Percentiles rank a stretch among this genome's conserved stretches.
Evolutionary conservation across 768 basidiomycete species (phyloP).

Genomic region (Ephemerocybe angulata): DNA sequence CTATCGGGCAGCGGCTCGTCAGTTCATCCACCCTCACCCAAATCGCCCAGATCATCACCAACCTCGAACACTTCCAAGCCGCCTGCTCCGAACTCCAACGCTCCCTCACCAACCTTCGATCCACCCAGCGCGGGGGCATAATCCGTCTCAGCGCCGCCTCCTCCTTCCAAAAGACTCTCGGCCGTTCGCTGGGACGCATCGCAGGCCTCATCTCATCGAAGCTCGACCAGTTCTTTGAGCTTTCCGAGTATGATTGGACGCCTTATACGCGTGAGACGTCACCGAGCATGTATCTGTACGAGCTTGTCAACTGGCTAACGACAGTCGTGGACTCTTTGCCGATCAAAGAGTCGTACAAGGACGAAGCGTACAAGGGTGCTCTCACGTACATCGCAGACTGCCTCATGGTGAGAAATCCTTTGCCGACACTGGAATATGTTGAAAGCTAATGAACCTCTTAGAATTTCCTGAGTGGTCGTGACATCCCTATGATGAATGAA

Average conservation of each 20-base stretch:
- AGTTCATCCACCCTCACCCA: constrained; percentile 81
- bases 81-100: constrained; percentile 83
- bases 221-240: constrained; percentile 92
- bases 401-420: constrained; percentile 77
- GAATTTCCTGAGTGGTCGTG: constrained; percentile 76
- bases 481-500: constrained; percentile 80
- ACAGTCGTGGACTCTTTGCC: constrained; percentile 90
- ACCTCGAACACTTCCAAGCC: constrained; percentile 86
- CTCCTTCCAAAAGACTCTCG: constrained; percentile 68
- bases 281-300: constrained; percentile 92
- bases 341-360: constrained; percentile 82
- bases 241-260: constrained; percentile 94
- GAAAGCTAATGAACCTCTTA: constrained; percentile 24
- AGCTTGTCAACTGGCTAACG: constrained; percentile 93
- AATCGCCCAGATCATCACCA: constrained; percentile 88
- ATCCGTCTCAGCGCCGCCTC: constrained; percentile 62
- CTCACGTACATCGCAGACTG: constrained; percentile 84
- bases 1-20: constrained; percentile 70
- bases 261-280: constrained; percentile 64
- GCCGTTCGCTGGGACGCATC: constrained; percentile 70
- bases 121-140: constrained; percentile 78
- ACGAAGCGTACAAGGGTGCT: constrained; percentile 85
- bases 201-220: constrained; percentile 83
- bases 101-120: constrained; percentile 77
- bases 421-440: neutral